A percentile compares a stretch with the other conserved stretches of the same genome.
Evolutionary conservation across 2,329 filamentous ascomycete genomes (phyloP).

Genomic region (Diaporthe caulivora): DNA sequence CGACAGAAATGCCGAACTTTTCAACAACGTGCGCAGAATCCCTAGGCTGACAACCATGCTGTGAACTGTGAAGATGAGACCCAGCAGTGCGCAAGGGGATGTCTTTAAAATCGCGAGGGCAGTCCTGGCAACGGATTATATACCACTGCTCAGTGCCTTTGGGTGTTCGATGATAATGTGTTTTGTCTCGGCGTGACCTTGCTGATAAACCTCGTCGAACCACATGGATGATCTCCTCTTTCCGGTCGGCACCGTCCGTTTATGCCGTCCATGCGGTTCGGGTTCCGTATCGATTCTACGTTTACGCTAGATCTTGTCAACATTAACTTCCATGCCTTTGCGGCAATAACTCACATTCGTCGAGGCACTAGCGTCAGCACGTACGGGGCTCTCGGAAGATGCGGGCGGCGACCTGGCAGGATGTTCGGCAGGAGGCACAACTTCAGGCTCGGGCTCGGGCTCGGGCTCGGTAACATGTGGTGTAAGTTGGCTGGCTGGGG

Average conservation of each 20-base stretch:
- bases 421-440: slow-evolving; percentile 4
- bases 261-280: background rate
- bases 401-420: background rate
- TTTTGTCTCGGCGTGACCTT: slow-evolving; percentile 18
- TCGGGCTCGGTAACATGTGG: slow-evolving; percentile 8
- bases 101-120: slow-evolving; percentile 6
- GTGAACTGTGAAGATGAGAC: background rate
- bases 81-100: background rate
- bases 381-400: background rate
- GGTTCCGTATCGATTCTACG: slow-evolving; percentile 13
- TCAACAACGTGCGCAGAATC: background rate
- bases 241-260: background rate
- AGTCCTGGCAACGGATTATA: slow-evolving; percentile 8
- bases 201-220: background rate
- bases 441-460: background rate
- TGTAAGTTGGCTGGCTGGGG: slow-evolving; percentile 4
- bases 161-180: slow-evolving; percentile 11
- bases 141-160: background rate
- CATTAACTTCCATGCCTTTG: background rate
- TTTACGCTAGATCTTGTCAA: slow-evolving; percentile 17
- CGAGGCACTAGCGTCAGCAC: background rate
- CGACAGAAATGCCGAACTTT: background rate
- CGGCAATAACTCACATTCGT: background rate
- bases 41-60: background rate
- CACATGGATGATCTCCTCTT: background rate